Base-by-base conservation (phyloP, 176 grass and related monocot genomes). In the Urochloa ruziziensis region DNA sequence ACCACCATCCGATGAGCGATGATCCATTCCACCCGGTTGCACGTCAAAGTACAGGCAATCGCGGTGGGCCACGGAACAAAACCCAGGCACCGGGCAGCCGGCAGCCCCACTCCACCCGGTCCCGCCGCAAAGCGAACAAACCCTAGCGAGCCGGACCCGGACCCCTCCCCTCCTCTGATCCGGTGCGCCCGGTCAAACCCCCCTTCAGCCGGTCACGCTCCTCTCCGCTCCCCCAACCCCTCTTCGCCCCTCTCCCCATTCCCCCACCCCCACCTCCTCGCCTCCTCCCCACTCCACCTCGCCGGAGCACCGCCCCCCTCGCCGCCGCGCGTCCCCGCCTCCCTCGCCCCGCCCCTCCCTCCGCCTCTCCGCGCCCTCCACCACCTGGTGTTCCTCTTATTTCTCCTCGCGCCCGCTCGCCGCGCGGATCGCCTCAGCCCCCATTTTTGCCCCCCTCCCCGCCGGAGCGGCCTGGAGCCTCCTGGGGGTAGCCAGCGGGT, bases 21-120 rank as follows among this genome's bases (percentile, higher is more conserved):
- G 86, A 70, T 77, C 65, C 44, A 65, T 74, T 67, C 43, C 27
- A 11, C 29, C 17, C 1, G 8, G 68, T 7, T 80, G 77, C 77
- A 89, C 77, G 77, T 85, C 71, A 71, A 64, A 89, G 83, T 77
- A 89, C 73, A 82, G 88, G 46, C 73, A 78, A 82, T 86, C 78
- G 79, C 88, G 88, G 88, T 78, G 88, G 88, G 83, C 83, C 88
- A 90, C 18, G 74, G 44, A 84, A 72, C 56, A 71, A 71, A 74
- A 56, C 58, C 68, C 84, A 23, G 13, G 12, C 52, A 16, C 6
- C 4, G 5, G 23, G 4, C 43, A 39, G 29, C 59, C 83, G 23
- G 4, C 43, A 39, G 29, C 59, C 83, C 48, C 62, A 68, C 73
- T 16, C 1, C 68, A 7, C 13, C 67, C 40, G 67, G 67, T 47